Evolutionary conservation across 371 early-diverging fungal genomes (phyloP).

Genomic region (Rhizomucor pusillus): DNA sequence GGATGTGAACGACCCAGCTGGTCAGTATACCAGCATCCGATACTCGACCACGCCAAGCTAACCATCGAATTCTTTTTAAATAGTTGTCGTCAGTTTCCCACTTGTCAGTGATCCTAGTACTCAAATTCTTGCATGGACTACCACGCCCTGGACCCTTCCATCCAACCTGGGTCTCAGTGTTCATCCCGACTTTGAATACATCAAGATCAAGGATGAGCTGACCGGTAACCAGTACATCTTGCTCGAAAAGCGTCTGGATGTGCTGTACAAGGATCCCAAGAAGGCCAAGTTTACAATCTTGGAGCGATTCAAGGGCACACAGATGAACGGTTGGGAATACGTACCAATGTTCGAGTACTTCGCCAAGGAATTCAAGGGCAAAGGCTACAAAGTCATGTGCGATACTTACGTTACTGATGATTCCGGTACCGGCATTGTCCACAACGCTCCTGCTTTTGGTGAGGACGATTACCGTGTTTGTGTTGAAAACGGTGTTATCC

Average conservation of each 20-base stretch:
- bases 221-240: conserved; percentile 85
- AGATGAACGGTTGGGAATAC: conserved; percentile 90
- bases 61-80: background rate
- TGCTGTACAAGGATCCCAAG: conserved; percentile 92
- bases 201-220: conserved; percentile 86
- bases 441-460: conserved; percentile 99
- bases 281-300: conserved; percentile 92
- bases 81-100: conserved; percentile 96
- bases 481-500: conserved; percentile 79
- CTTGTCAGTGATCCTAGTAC: conserved; percentile 78
- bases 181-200: conserved; percentile 92
- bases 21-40: conserved; percentile 28
- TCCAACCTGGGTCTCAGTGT: conserved; percentile 96
- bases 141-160: conserved; percentile 99
- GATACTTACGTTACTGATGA: conserved; percentile 96
- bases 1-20: conserved; percentile 97
- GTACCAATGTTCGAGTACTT: conserved; percentile 94
- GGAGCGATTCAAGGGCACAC: conserved; percentile 78
- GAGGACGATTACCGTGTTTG: conserved; percentile 99
- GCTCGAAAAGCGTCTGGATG: conserved; percentile 79
- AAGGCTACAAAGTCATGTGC: conserved; percentile 86
- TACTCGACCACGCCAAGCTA: too few relatives aligned
- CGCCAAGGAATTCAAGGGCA: conserved; percentile 62
- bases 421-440: conserved; percentile 99
- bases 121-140: conserved; percentile 98